Evolutionary conservation across 176 grass and related monocot genomes (phyloP).

Genomic region (Stipa capillata): DNA sequence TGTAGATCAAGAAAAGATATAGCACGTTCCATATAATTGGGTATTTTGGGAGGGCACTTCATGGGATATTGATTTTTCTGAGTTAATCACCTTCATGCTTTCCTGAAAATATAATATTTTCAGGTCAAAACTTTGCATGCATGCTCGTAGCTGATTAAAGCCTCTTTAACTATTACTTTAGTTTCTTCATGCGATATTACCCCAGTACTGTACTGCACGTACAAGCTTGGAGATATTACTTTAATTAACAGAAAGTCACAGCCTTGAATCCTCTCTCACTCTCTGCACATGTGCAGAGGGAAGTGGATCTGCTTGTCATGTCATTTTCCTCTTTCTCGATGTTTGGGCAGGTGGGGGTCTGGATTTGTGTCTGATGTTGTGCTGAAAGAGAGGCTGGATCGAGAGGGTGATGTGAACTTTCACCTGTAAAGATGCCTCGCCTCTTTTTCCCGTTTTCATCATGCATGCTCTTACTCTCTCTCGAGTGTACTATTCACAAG

Average conservation of each 20-base stretch:
- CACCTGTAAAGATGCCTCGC: constrained; percentile 37
- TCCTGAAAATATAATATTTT: constrained; percentile 8
- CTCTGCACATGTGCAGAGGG: constrained; percentile 33
- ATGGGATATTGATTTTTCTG: background rate
- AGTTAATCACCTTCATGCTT: constrained; percentile 4
- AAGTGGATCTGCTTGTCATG: constrained; percentile 65
- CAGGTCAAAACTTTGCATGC: constrained; percentile 20
- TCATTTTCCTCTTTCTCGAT: constrained; percentile 68
- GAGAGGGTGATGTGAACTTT: constrained; percentile 42
- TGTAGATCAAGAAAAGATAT: background rate
- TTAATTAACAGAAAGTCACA: constrained; percentile 17
- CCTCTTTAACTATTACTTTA: constrained; percentile 32
- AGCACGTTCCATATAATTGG: background rate
- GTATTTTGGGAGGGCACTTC: background rate
- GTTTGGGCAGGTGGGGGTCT: constrained; percentile 39
- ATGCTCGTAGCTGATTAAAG: constrained; percentile 27
- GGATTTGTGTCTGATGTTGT: background rate
- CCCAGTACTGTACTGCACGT: background rate
- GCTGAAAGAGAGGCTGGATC: constrained; percentile 31
- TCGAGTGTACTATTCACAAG: background rate
- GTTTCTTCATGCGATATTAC: constrained; percentile 37
- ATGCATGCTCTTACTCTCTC: background rate
- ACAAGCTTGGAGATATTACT: background rate
- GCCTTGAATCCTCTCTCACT: constrained; percentile 14
- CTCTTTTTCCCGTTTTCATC: constrained; percentile 10